Evolutionary conservation across 208 protist species (phyloP).

Genomic region (Acanthamoeba polyphaga): DNA sequence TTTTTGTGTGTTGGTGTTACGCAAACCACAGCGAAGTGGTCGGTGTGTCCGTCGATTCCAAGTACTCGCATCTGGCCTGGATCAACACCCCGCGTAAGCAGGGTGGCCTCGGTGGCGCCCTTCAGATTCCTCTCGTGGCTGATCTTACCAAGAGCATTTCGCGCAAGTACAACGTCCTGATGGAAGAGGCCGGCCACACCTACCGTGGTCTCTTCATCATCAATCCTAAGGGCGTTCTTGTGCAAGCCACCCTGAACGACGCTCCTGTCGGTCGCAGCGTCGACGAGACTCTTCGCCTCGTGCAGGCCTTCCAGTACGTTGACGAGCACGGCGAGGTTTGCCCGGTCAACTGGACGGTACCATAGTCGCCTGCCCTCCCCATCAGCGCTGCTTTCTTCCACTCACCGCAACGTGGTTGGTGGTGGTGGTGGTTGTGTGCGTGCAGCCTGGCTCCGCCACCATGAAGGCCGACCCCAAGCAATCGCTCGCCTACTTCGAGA

Average conservation of each 20-base stretch:
- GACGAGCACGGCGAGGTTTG: conserved; percentile 97
- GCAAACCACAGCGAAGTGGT: conserved; percentile 39
- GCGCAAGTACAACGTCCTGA: conserved; percentile 95
- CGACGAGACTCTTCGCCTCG: conserved; percentile 91
- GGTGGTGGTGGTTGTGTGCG: no score
- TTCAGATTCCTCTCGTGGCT: conserved; percentile 96
- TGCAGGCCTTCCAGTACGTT: conserved; percentile 96
- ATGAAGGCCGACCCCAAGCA: conserved; percentile 96
- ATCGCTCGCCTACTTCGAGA: conserved; percentile 65
- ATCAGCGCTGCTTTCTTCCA: conserved; percentile 80
- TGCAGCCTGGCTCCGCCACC: conserved; percentile 89
- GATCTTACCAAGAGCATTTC: conserved; percentile 94
- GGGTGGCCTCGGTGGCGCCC: conserved; percentile 96
- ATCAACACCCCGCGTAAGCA: conserved; percentile 95
- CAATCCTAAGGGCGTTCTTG: conserved; percentile 90
- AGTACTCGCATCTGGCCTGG: conserved; percentile 92
- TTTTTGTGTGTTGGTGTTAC: not conserved
- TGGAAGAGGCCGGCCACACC: conserved; percentile 92
- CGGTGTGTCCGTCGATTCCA: conserved; percentile 73
- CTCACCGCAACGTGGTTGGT: no score
- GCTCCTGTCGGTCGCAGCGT: conserved; percentile 55
- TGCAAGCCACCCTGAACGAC: conserved; percentile 42
- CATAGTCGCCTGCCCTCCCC: conserved; percentile 89
- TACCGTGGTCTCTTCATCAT: conserved; percentile 97
- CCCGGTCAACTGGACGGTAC: conserved; percentile 94